Base-by-base conservation (phyloP, 2,329 filamentous ascomycete genomes). In the Ophiostoma pallidulum region DNA sequence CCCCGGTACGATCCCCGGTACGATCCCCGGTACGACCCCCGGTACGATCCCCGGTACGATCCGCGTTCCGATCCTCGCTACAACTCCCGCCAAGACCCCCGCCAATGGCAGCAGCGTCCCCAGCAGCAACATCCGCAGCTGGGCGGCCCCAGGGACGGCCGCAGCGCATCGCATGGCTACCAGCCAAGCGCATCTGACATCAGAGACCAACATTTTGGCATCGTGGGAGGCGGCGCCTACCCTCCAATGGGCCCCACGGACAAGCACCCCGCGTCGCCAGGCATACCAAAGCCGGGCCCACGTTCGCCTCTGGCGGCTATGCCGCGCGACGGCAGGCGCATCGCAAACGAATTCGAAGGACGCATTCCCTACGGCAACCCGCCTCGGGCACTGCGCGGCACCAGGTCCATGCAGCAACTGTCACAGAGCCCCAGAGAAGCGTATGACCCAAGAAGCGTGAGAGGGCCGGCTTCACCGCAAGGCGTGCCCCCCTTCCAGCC, bases 381-480 rank as follows among this genome's bases (percentile, higher is more conserved):
- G 16, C 16, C 24, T 2, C 39, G 16, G 14, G 9, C 9, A 0
- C 28, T 49, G 26, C 42, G 42, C 9, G 40, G 24, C n/a, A 41
- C 42, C 5, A 29, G 40, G 24, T 51, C 50, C 2, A 48, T 51
- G 50, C 50, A 51, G 28, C 42, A 51, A 20, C 45, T 51, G 16
- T 37, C 49, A 13, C 41, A 38, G 13, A 24, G 33, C 16, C 22
- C 38, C 10, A 29, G 41, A 31, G 45, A 51, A 19, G 24, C n/a
- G 24, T 20, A 28, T 12, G 22, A 29, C 4, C 16, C n/a, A 14
- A 8, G n/a, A 6, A 18, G 24, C 16, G 29, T 28, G 31, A 16
- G 37, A 12, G 36, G 14, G 1, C 41, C 40, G 4, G 4, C 19
- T n/a, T 40, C 44, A 4, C 33, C 48, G 13, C 39, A 28, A 13